Conservation (phyloP, 2,329 filamentous ascomycete genomes). For the Phyllosticta paracitricarpa region DNA sequence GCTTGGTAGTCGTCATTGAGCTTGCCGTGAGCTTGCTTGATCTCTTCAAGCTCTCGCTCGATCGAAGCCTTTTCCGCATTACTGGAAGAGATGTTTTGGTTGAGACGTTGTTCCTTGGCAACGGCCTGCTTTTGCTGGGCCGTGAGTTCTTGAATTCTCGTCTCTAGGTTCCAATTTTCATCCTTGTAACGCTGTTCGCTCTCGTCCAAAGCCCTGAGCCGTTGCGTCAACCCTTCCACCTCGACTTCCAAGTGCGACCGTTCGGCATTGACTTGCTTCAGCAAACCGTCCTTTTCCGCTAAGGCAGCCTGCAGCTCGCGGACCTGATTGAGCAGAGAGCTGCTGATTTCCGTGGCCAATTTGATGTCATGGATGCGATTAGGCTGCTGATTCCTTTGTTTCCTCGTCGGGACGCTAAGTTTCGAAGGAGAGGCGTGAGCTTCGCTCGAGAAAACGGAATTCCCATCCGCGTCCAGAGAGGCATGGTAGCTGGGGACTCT, state of each 20-base stretch:
- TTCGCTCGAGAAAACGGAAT: conserved; percentile 61
- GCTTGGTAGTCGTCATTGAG: conserved; percentile 71
- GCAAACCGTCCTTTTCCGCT: conserved; percentile 75
- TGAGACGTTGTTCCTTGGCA: conserved; percentile 75
- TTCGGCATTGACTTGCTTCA: conserved; percentile 65
- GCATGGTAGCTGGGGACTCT: conserved; percentile 54
- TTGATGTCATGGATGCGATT: conserved; percentile 92
- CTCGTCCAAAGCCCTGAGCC: conserved; percentile 75
- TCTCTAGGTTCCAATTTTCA: conserved; percentile 96
- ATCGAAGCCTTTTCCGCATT: conserved; percentile 65
- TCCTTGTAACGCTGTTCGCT: conserved; percentile 95
- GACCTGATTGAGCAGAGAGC: conserved; percentile 85
- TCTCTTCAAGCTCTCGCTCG: conserved; percentile 84
- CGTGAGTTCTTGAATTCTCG: conserved; percentile 75
- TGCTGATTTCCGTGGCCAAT: conserved; percentile 96
- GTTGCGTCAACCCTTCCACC: conserved; percentile 66
- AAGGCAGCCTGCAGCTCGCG: conserved; percentile 79
- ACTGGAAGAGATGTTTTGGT: conserved; percentile 57
- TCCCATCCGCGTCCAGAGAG: conserved; percentile 17
- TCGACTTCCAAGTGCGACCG: conserved; percentile 75
- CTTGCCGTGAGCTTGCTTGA: conserved; percentile 69
- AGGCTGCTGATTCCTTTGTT: conserved; percentile 79
- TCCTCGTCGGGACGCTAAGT: conserved; percentile 66
- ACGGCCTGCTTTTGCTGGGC: conserved; percentile 63
- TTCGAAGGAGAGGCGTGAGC: conserved; percentile 83